A percentile compares a stretch with the other conserved stretches of the same genome.
phyloP scores from a whole-genome alignment of 495 filamentous ascomycete genomes.

The Penicillium canescens region DNA sequence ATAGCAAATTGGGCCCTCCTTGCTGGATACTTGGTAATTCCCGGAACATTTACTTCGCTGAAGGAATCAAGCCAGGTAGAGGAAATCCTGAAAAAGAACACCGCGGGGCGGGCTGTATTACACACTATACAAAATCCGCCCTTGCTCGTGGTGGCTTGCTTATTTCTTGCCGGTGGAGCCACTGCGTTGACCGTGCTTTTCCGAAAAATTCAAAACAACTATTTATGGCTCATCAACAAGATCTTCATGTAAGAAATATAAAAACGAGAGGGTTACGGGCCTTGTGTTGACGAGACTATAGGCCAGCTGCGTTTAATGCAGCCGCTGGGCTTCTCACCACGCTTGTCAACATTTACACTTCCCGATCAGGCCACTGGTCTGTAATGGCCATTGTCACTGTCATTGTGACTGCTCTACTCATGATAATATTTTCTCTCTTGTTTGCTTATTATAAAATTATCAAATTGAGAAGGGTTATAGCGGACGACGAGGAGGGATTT shows the following conservation, averaged over 20 bases:
- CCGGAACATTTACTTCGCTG: slow-evolving; percentile 32
- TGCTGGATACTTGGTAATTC: slow-evolving; percentile 31
- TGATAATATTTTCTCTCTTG: too few species aligned
- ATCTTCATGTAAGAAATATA: background rate
- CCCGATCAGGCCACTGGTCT: background rate
- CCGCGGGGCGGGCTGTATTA: background rate
- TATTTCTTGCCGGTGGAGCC: background rate
- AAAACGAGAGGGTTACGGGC: background rate
- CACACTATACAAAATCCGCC: background rate
- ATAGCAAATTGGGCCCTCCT: slow-evolving; percentile 32
- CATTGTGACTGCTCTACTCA: background rate
- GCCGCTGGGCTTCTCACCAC: background rate
- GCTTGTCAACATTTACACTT: background rate
- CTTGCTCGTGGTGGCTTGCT: background rate
- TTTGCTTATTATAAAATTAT: too few species aligned
- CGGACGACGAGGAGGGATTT: too few species aligned
- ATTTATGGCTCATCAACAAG: background rate
- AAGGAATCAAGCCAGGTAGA: slow-evolving; percentile 5
- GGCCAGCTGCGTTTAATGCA: background rate
- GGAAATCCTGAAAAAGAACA: background rate
- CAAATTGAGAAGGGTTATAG: too few species aligned
- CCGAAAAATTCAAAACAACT: background rate
- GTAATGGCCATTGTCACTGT: background rate
- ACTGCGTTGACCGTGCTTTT: background rate
- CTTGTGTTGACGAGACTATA: background rate